These are phyloP conservation scores for Tribonema minus DNA, from an alignment of 108 stramenopile genomes.

Conservation along the genomic window DNA sequence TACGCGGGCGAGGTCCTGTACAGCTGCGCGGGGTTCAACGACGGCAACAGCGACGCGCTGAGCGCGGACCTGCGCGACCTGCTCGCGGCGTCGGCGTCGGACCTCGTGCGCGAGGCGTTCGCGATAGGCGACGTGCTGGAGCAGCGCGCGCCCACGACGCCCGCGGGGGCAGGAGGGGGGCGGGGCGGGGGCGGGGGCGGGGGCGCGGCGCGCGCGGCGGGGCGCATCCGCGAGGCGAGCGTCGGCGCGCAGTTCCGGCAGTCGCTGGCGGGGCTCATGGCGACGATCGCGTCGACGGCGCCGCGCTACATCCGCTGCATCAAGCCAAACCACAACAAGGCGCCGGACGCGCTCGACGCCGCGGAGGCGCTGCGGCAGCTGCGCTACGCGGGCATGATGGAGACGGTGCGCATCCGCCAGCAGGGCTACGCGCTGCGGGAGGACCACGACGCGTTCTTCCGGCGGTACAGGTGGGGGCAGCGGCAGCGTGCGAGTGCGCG, in stretches of 20 bases:
- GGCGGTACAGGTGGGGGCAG: conserved; percentile 18
- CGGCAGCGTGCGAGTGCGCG: too few species aligned
- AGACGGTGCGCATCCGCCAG: conserved; percentile 89
- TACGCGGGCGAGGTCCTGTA: conserved; percentile 89
- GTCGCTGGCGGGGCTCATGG: conserved; percentile 53
- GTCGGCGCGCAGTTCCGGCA: conserved; percentile 57
- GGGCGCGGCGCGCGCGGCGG: conserved; percentile 11
- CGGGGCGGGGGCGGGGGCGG: conserved; percentile 14
- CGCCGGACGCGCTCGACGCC: conserved; percentile 32
- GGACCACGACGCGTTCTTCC: conserved; percentile 15
- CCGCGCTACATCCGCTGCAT: too few species aligned
- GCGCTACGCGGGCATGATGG: conserved; percentile 96
- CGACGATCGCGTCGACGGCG: conserved; percentile 42
- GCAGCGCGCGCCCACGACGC: background rate
- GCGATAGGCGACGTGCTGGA: background rate
- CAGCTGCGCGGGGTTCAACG: conserved; percentile 70
- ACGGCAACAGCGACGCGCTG: conserved; percentile 86
- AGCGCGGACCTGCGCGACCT: conserved; percentile 66
- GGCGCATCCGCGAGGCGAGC: conserved; percentile 43
- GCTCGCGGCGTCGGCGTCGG: conserved; percentile 19
- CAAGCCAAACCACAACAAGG: conserved; percentile 61
- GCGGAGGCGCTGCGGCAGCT: conserved; percentile 68
- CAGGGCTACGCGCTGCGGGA: conserved; percentile 54
- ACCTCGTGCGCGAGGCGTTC: conserved; percentile 24
- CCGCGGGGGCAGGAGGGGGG: too few species aligned